Evolutionary conservation across 129 eudicot genomes (phyloP).

Genomic region (Lonicera japonica): DNA sequence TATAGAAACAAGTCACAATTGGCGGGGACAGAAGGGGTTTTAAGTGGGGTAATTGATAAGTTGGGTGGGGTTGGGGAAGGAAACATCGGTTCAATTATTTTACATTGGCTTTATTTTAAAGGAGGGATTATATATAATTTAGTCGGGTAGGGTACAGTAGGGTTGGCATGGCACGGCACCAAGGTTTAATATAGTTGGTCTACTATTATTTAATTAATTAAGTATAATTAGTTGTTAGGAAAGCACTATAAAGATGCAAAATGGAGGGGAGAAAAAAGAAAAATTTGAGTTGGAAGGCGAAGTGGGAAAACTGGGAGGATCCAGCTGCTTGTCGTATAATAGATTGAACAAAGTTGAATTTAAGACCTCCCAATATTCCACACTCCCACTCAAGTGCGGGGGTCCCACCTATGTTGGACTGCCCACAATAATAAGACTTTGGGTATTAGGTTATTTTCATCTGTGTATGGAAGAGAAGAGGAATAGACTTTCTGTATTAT

Average conservation of each 20-base stretch:
- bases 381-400: background rate
- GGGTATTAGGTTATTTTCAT: background rate
- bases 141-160: background rate
- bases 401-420: background rate
- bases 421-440: background rate
- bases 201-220: background rate
- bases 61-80: no score
- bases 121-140: background rate
- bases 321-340: background rate
- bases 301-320: background rate
- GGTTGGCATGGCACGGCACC: background rate
- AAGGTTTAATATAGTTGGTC: background rate
- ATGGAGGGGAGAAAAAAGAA: background rate
- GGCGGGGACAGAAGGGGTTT: no score
- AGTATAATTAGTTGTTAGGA: constrained; percentile 2
- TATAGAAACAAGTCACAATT: no score
- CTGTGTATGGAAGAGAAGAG: no score
- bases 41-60: no score
- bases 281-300: background rate
- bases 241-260: constrained; percentile 1
- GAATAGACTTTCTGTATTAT: no score
- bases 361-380: background rate
- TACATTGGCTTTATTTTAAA: no score
- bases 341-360: background rate
- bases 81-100: no score